A percentile compares a stretch with the other conserved stretches of the same genome.
phyloP scores from a whole-genome alignment of 2,329 filamentous ascomycete species.

The Blastomyces percursus region DNA sequence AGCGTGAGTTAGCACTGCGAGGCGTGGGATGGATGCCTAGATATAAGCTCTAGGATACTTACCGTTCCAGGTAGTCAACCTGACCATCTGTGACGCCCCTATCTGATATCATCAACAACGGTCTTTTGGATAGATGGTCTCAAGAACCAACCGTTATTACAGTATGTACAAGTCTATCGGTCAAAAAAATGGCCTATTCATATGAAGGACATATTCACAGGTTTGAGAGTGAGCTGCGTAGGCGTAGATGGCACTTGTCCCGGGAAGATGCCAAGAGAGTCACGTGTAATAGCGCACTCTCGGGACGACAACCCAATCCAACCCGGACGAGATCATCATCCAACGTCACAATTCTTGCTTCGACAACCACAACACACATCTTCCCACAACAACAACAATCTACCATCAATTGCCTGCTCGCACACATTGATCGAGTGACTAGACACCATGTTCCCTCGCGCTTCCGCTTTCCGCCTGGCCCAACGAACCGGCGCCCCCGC shows the following conservation, averaged over 20 bases:
- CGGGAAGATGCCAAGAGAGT: background rate
- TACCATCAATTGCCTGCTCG: background rate
- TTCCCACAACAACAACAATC: background rate
- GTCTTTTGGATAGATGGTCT: too few species aligned
- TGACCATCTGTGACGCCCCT: constrained; percentile 34
- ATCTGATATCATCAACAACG: background rate
- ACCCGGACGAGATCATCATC: background rate
- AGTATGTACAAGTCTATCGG: background rate
- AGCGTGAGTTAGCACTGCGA: constrained; percentile 18
- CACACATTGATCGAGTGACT: background rate
- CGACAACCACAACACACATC: background rate
- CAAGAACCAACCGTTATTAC: background rate
- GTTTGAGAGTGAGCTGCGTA: background rate
- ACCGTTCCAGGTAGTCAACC: constrained; percentile 85
- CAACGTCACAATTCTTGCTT: constrained; percentile 1
- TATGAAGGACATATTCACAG: background rate
- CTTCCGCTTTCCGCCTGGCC: constrained; percentile 49
- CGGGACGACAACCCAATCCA: background rate
- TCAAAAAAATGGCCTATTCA: background rate
- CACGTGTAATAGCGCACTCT: background rate
- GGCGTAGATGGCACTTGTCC: background rate
- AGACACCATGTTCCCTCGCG: constrained; percentile 51
- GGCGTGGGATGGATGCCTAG: background rate
- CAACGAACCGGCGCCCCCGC: constrained; percentile 51
- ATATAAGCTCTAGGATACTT: constrained; percentile 19